Conservation (phyloP, 441 rosid genomes). For the Raphanus hybrid region DNA sequence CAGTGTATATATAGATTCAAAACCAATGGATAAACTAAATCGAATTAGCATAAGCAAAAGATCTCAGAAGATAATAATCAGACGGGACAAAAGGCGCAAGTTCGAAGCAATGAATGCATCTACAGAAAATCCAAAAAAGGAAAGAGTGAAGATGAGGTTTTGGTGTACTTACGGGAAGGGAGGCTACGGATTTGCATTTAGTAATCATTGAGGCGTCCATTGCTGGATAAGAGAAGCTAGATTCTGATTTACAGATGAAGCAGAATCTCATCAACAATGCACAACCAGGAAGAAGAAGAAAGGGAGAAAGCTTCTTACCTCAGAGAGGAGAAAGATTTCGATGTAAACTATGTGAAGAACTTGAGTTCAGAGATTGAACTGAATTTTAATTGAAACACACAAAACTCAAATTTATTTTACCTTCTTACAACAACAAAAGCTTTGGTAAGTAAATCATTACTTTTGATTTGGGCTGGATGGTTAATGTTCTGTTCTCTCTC, state of each 20-base stretch:
- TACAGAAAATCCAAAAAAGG: not conserved
- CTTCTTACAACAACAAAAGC: not conserved
- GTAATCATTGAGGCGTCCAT: slow-evolving; percentile 71
- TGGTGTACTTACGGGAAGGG: slow-evolving; percentile 60
- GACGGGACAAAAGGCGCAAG: not conserved
- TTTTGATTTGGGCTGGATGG: not conserved
- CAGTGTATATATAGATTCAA: not conserved
- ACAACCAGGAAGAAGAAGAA: not conserved
- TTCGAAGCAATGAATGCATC: not conserved
- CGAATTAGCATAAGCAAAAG: not conserved
- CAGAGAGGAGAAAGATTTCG: slow-evolving; percentile 23
- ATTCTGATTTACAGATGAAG: slow-evolving; percentile 14
- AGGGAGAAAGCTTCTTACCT: not conserved
- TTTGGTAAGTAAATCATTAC: not conserved
- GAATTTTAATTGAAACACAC: not conserved
- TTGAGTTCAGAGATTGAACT: not conserved
- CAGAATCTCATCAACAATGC: slow-evolving; percentile 16
- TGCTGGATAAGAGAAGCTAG: slow-evolving; percentile 10
- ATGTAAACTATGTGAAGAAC: slow-evolving; percentile 9
- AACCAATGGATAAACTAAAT: slow-evolving; percentile 4
- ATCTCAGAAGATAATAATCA: not conserved
- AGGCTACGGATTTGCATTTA: slow-evolving; percentile 57
- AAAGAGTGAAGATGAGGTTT: not conserved
- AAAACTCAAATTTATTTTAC: not conserved
- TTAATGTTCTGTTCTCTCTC: not conserved